A percentile compares a stretch with the other conserved stretches of the same genome.
These are phyloP conservation scores for Physaria fendleri DNA, from an alignment of 345 rosid species.

Conservation along the genomic window DNA sequence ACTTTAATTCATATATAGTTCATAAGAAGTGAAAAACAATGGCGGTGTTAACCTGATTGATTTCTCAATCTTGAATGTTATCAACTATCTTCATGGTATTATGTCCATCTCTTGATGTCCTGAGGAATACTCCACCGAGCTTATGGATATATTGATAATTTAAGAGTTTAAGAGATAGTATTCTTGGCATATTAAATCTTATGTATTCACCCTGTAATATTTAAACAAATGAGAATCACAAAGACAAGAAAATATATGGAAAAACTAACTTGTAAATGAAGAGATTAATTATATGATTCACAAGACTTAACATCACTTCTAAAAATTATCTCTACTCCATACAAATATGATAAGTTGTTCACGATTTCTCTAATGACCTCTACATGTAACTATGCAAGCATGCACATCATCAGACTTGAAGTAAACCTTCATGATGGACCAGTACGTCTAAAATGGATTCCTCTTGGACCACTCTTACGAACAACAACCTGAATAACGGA, in stretches of 20 bases:
- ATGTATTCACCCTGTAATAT: conserved; percentile 73
- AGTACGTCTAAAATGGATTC: conserved; percentile 74
- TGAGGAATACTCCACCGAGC: conserved; percentile 83
- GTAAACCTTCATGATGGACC: too few species aligned
- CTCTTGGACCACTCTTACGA: conserved; percentile 68
- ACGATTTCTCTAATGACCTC: too few species aligned
- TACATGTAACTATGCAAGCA: too few species aligned
- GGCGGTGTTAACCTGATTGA: conserved; percentile 53
- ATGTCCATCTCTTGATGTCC: conserved; percentile 85
- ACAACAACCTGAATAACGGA: conserved; percentile 47
- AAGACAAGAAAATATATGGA: too few species aligned
- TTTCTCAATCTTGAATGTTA: conserved; percentile 94
- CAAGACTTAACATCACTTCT: conserved; percentile 71
- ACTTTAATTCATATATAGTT: too few species aligned
- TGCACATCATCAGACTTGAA: too few species aligned
- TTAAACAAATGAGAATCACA: neutral
- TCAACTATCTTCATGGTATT: conserved; percentile 82
- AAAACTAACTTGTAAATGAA: neutral
- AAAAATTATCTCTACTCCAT: conserved; percentile 70
- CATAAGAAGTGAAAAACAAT: neutral
- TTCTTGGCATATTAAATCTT: conserved; percentile 83
- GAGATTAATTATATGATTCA: neutral
- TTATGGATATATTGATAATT: conserved; percentile 78
- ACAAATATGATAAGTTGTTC: conserved; percentile 67
- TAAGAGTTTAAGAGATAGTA: conserved; percentile 62